Base-by-base conservation (phyloP, 2,329 filamentous ascomycete genomes). In the Aspergillus carbonarius region DNA sequence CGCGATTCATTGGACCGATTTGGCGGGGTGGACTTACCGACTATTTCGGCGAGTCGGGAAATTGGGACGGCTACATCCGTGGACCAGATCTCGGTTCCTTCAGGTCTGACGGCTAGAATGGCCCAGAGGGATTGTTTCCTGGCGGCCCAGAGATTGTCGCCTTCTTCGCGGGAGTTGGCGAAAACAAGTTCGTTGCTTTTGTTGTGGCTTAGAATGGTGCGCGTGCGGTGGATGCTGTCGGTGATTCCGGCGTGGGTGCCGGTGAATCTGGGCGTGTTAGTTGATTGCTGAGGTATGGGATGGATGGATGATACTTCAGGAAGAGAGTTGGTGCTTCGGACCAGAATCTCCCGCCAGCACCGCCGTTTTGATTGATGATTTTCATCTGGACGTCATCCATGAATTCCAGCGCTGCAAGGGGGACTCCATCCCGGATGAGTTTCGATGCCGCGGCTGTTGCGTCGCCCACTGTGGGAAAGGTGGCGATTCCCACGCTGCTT, bases 181-280 rank as follows among this genome's bases (percentile, higher is more conserved):
- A 84, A 83, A 46, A 82, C 78, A 50, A 85, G 83, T 3, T 57
- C 54, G 1, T 48, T 48, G 1, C 60, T 59, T n/a, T 57, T 54
- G 30, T 78, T 73, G 0, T 76, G 76, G 44, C 77, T 74, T 39
- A 78, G 78, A 59, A 92, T 84, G 12, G 74, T 68, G 63, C 84
- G 52, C 92, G 90, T 5, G 78, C 74, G 47, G 93, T 88, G 66
- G 92, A 90, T 66, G 93, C 90, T 62, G 84, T 81, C 3, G 95
- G 90, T 25, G 87, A 83, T 39, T 83, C 25, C 51, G 13, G 37
- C 82, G 67, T 86, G 86, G 1, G 90, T 92, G 17, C 91, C 91
- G 1, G 89, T 86, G 70, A 96, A 60, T 10, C 60, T 62, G 12
- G 25, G 10, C 4, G 30, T 23, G 37, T 44, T n/a, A 54, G 51